Evolutionary conservation across 371 early-diverging fungal genomes (phyloP), one percentile per base, ranked within the genome.

Genomic region (Mucor circinelloides): DNA sequence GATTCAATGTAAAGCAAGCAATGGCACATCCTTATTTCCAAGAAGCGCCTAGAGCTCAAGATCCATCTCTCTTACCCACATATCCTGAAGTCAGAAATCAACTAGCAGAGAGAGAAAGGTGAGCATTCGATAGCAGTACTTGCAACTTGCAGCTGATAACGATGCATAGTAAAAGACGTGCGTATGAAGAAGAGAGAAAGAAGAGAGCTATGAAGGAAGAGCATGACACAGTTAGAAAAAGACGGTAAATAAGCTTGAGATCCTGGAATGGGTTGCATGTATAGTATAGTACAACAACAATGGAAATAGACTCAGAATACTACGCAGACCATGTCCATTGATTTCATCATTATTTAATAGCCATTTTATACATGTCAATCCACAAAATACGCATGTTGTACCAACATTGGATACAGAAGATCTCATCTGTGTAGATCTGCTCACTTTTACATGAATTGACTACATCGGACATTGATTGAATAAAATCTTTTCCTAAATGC

Each of bases 21-120:
- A 73, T 95, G 40, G 70, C 82, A 5, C 95, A 95, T 73, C 77
- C 89, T 34, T 95, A 92, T 66, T 94, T 95, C 72, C 73, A 75
- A 25, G 94, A 94, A 68, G 71, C 84, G 7, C 94, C 94, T 7
- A 71, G 78, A 64, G 85, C 88, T 6, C 82, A 83, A 67, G 85
- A 86, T 69, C 86, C 87, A 21, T 78, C 87, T 1, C 46, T 88
- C 13, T 69, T 91, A 25, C 91, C 91, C 0, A 89, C 87, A n/a
- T 86, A 86, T 65, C 89, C 90, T 9, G 91, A 91, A 66, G 76
- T 86, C 30, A 80, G 89, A 36, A 88, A 88, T 60, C 72, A 78
- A 58, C 7, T 77, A 2, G 74, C 80, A 17, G 80, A 81, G 38
- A 71, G 72, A 64, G 79, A 79, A 66, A 74, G 70, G 80, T 77